A percentile compares a stretch with the other conserved stretches of the same genome.
Evolutionary conservation across 164 flowering plant genomes (phyloP).

Genomic region (Pachysandra terminalis): DNA sequence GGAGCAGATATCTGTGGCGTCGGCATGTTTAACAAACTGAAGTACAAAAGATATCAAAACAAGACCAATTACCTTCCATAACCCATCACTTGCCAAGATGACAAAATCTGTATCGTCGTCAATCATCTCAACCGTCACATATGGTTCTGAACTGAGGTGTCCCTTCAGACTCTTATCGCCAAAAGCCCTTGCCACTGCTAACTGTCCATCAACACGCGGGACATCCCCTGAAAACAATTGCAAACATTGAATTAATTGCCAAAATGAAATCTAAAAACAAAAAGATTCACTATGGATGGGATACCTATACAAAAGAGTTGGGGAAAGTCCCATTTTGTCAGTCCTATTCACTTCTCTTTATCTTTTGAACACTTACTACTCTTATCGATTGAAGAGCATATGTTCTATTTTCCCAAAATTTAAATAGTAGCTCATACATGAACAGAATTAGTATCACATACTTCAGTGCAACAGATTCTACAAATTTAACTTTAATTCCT

Average conservation of each 20-base stretch:
- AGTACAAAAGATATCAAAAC: neutral
- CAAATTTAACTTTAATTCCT: neutral
- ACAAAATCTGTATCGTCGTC: slow-evolving; percentile 42
- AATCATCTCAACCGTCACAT: slow-evolving; percentile 30
- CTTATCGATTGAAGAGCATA: no score
- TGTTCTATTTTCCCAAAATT: no score
- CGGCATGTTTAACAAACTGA: neutral
- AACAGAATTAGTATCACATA: no score
- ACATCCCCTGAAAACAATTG: slow-evolving; percentile 58
- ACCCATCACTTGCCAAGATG: slow-evolving; percentile 68
- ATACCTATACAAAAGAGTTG: neutral
- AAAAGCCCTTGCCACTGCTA: slow-evolving; percentile 87
- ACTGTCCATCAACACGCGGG: slow-evolving; percentile 88
- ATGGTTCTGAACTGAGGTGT: slow-evolving; percentile 70
- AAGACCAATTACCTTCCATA: slow-evolving; percentile 79
- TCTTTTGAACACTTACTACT: no score
- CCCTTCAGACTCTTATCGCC: slow-evolving; percentile 82
- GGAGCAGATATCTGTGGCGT: no score
- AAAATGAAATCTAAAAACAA: neutral
- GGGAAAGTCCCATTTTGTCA: no score
- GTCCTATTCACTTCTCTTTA: no score
- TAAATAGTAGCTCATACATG: no score
- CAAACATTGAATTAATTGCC: no score
- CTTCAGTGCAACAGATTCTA: no score
- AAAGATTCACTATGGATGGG: neutral